Base-by-base conservation (phyloP, 495 filamentous ascomycete species). In the Trichocladium antarcticum region DNA sequence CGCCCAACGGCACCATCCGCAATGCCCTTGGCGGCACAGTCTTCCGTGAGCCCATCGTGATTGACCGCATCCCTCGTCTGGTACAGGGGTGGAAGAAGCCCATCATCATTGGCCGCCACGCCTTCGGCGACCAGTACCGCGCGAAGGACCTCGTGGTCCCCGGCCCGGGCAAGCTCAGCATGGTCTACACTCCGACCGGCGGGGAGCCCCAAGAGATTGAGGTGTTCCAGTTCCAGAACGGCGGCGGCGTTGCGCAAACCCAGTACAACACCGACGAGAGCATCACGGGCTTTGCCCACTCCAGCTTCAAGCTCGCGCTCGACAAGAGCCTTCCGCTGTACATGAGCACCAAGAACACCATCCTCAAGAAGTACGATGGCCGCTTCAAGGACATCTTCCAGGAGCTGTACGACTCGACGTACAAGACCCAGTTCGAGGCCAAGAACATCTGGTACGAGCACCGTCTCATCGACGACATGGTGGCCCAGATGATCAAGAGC, bases 341-440 rank as follows among this genome's bases (percentile, higher is more conserved):
- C 71, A 88, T 97, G 89, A 92, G 85, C 78, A 98, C 92, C 66
- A 98, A 98, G 82, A 96, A 97, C 73, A 98, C 92, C 51, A 98
- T 98, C 61, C 71, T 98, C 56, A 98, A 98, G 82, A 87, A 86
- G 66, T 98, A 98, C 70, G 92, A 98, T 62, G 92, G 92, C 27
- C 77, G 84, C 55, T 98, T 98, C 78, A 96, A 95, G 81, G 92
- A 98, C 57, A 92, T 98, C 72, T 98, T 98, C 81, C 85, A 98
- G 78, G 85, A 93, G 61, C 79, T 97, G 54, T 98, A 87, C 69
- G 86, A 97, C 56, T 77, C 74, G 31, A 73, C 82, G 59, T 98
- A 97, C 75, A 80, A 83, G 74, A 77, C 78, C 62, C 78, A 84
- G 41, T 97, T 97, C 64, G 87, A 95, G 61, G 83, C 83, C 57